Evolutionary conservation across 2,329 filamentous ascomycete genomes (phyloP).

Genomic region (Pseudocercospora musae): DNA sequence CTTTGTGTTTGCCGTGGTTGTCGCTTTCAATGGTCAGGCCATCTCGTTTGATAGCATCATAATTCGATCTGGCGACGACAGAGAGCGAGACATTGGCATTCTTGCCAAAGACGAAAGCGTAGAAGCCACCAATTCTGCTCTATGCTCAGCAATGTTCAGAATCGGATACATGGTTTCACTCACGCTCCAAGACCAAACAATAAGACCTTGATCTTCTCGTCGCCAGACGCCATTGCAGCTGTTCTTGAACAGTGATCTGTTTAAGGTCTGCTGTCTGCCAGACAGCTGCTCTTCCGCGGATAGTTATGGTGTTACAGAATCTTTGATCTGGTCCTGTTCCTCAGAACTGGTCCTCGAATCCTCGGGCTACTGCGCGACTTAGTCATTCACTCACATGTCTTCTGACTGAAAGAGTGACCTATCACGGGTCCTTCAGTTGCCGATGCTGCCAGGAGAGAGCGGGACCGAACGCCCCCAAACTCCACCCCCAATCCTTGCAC

Average conservation of each 20-base stretch:
- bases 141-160: neutral
- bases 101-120: constrained; percentile 53
- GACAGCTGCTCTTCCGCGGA: neutral
- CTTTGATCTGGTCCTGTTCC: neutral
- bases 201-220: constrained; percentile 38
- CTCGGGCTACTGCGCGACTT: neutral
- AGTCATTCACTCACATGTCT: neutral
- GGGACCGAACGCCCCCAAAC: neutral
- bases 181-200: constrained; percentile 56
- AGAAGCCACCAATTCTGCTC: constrained; percentile 56
- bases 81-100: constrained; percentile 41
- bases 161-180: constrained; percentile 26
- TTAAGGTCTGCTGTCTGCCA: neutral
- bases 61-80: constrained; percentile 47
- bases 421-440: constrained; percentile 1
- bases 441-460: neutral
- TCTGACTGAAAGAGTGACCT: neutral
- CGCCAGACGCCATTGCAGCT: constrained; percentile 5
- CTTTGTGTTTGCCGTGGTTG: constrained; percentile 41
- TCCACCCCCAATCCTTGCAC: neutral
- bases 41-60: constrained; percentile 41
- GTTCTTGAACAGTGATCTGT: neutral
- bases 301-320: neutral
- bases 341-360: neutral
- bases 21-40: constrained; percentile 43